A percentile compares a stretch with the other conserved stretches of the same genome.
These are phyloP conservation scores for Phytopythium ostracodes DNA, from an alignment of 352 stramenopile genomes.

Conservation along the genomic window DNA sequence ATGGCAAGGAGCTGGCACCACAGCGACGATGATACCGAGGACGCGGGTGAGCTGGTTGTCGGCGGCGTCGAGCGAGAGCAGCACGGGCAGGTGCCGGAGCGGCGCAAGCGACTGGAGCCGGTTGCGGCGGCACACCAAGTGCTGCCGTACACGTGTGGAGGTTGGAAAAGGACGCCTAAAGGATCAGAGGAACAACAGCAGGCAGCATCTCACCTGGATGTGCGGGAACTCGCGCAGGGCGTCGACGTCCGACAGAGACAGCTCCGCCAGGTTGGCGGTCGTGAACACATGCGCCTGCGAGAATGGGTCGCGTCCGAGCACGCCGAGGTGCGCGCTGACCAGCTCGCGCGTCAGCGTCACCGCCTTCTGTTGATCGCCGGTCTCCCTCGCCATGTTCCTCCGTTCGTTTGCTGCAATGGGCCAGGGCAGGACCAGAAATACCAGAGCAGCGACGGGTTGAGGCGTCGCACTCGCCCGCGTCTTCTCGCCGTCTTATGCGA, in stretches of 20 bases:
- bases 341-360: slow-evolving; percentile 21
- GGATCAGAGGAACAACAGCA: too few species aligned
- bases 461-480: neutral
- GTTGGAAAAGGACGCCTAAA: too few species aligned
- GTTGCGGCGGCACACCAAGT: slow-evolving; percentile 54
- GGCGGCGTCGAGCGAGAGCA: slow-evolving; percentile 55
- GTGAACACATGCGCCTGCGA: slow-evolving; percentile 61
- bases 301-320: slow-evolving; percentile 62
- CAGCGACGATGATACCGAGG: slow-evolving; percentile 18
- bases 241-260: slow-evolving; percentile 39
- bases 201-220: too few species aligned
- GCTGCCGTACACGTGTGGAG: slow-evolving; percentile 18
- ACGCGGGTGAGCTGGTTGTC: slow-evolving; percentile 55
- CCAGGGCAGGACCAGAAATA: too few species aligned
- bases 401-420: too few species aligned
- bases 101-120: slow-evolving; percentile 36
- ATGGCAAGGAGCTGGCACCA: neutral
- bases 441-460: neutral
- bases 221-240: slow-evolving; percentile 42
- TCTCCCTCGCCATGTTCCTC: neutral
- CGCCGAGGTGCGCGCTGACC: slow-evolving; percentile 35
- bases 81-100: slow-evolving; percentile 38
- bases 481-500: neutral
- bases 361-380: neutral
- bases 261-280: slow-evolving; percentile 33